Evolutionary conservation across 106 monocot genomes (phyloP).

Genomic region (Vanilla planifolia): DNA sequence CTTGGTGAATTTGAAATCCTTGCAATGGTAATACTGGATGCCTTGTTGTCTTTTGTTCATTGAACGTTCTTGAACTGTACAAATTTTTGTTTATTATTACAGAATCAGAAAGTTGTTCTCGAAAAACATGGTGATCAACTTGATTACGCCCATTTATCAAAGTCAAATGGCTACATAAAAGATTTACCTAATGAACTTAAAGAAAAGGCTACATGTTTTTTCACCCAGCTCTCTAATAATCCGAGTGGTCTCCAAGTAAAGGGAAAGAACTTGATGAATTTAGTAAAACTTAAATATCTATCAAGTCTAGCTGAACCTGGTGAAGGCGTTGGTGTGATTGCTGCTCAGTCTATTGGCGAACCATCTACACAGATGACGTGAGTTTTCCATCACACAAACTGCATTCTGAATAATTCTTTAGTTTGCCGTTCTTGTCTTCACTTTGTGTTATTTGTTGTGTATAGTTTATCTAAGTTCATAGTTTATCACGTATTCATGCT

Average conservation of each 20-base stretch:
- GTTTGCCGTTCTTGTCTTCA: neutral
- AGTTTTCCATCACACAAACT: slow-evolving; percentile 13
- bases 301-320: slow-evolving; percentile 88
- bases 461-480: too few relatives aligned
- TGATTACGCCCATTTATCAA: slow-evolving; percentile 21
- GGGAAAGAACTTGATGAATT: slow-evolving; percentile 45
- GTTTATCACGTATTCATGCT: too few relatives aligned
- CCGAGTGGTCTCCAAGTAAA: slow-evolving; percentile 23
- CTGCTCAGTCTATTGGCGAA: slow-evolving; percentile 94
- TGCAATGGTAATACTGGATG: slow-evolving; percentile 38
- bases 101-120: slow-evolving; percentile 60
- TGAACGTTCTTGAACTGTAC: neutral
- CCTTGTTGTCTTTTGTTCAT: neutral
- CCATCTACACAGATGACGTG: slow-evolving; percentile 99
- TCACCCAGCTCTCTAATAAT: slow-evolving; percentile 15
- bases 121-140: slow-evolving; percentile 28
- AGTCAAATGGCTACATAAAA: slow-evolving; percentile 39
- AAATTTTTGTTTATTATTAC: slow-evolving; percentile 11
- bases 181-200: slow-evolving; percentile 44
- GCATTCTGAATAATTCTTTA: neutral
- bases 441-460: too few relatives aligned
- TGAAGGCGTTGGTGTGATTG: slow-evolving; percentile 91
- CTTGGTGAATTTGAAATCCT: slow-evolving; percentile 53
- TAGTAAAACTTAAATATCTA: slow-evolving; percentile 69
- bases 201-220: slow-evolving; percentile 29